Base-by-base conservation (phyloP, 2,329 filamentous ascomycete genomes). In the Colletotrichum cuscutae region DNA sequence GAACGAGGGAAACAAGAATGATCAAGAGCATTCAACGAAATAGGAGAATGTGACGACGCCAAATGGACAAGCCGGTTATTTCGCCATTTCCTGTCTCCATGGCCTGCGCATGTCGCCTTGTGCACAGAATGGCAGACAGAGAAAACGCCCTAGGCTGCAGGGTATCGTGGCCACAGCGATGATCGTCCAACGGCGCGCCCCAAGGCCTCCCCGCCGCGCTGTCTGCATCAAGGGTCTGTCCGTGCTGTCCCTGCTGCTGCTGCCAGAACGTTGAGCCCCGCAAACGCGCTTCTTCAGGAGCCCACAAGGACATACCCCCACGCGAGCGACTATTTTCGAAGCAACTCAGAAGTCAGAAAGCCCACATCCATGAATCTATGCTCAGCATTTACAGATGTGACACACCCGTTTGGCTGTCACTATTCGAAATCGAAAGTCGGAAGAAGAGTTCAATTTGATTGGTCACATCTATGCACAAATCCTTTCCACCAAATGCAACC, bases 201-300 rank as follows among this genome's bases (percentile, higher is more conserved):
- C 19, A 49, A 22, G 19, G 19, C 30, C 28, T 19, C 6, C 26
- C 15, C 12, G 15, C 22, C 42, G 28, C 24, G 24, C 28, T 22
- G 28, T 42, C 46, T 63, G 61, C 61, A 63, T 13, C 11, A 63
- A 63, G 61, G 61, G 61, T 63, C 46, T 63, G 42, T n/a, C 61
- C 46, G n/a, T 61, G 46, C 11, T n/a, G 28, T 19, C 60, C 30
- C 46, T 30, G 28, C 30, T 32, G 30, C 28, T 63, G n/a, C 60
- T 63, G 60, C 7, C 42, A n/a, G 46, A 35, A 28, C 46, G 46
- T 63, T 63, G 46, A 53, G 28, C 61, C 28, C 61, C 46, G 13
- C 5, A 26, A 35, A 4, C n/a, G 8, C 42, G 42, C 42, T 42
- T 19, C 42, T 49, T 22, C 19, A 22, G 42, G 19, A 49, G 6